Evolutionary conservation across 2,329 filamentous ascomycete genomes (phyloP), one percentile per base, ranked within the genome.

Genomic region (Cadophora sp.): DNA sequence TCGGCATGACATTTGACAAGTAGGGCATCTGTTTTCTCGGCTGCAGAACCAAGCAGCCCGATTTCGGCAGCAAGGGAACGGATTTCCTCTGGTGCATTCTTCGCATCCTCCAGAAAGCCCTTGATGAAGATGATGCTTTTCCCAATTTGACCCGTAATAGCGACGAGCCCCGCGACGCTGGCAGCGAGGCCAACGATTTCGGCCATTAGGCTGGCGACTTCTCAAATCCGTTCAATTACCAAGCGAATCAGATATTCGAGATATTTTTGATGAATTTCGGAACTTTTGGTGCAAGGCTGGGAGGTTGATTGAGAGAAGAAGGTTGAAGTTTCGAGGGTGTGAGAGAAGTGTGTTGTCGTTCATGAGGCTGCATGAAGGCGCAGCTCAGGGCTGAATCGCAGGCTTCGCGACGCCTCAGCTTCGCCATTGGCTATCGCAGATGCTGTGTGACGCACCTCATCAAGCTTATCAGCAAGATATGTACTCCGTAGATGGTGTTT

Each of bases 51-150:
- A 9, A 56, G 30, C 18, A 39, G 33, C 30, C 41, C 33, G 3
- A 56, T 22, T 16, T 56, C 53, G 1, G n/a, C 39, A 9, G 55
- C 55, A 6, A 58, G 55, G 39, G 55, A 58, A 13, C 36, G 55
- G 9, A 58, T 43, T 3, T 58, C 20, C n/a, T 62, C 47, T 9
- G 59, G 59, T 4, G 59, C 59, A 51, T 62, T 43, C 20, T 53
- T 62, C 6, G 36, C 27, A 41, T 53, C 59, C 18, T 33, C 27
- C 14, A 62, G 13, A 11, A 62, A 62, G 18, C 30, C 59, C 13
- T 62, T 62, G 20, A 62, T 48, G 48, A 62, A 62, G 4, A 62
- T 14, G 30, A 41, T 39, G 20, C 24, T 50, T 14, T 62, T 62
- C 0, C 27, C 33, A 24, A 61, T 47, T 11, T 61, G 59, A 3